These are phyloP conservation scores for Saccharomycopsis fermentans DNA, from an alignment of 805 yeast genomes.

Conservation along the genomic window DNA sequence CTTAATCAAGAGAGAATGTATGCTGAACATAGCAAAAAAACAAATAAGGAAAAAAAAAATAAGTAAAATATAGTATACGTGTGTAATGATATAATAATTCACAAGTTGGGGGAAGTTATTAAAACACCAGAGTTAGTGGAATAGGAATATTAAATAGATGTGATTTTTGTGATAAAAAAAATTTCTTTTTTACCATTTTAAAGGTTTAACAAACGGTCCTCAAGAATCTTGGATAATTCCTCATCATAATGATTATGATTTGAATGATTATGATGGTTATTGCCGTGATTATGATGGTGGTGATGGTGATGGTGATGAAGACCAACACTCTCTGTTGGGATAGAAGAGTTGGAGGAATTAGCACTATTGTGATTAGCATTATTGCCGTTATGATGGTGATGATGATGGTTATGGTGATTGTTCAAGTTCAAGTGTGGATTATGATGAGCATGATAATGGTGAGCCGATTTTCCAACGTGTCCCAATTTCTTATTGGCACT, in stretches of 20 bases:
- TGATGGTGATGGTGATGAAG: not conserved
- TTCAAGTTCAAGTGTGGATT: not conserved
- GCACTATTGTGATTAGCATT: not conserved
- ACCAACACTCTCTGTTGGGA: not conserved
- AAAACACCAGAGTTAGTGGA: not conserved
- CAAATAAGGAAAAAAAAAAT: not conserved
- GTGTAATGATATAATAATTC: not conserved
- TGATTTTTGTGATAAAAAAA: not conserved
- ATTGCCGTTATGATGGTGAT: not conserved
- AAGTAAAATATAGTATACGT: not conserved
- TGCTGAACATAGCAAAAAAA: not conserved
- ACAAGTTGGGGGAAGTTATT: not conserved
- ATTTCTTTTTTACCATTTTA: not conserved
- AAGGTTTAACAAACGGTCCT: not conserved
- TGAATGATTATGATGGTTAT: not conserved
- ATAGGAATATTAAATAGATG: not conserved
- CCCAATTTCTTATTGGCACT: conserved; percentile 5
- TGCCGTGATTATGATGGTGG: not conserved
- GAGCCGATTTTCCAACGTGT: conserved; percentile 8
- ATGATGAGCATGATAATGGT: conserved; percentile 9
- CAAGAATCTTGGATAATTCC: not conserved
- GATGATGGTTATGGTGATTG: not conserved
- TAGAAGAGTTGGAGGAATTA: not conserved
- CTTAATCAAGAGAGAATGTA: not conserved
- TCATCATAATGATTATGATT: not conserved